Conservation (phyloP, 352 stramenopile genomes). For the Pythium phragmiticola region DNA sequence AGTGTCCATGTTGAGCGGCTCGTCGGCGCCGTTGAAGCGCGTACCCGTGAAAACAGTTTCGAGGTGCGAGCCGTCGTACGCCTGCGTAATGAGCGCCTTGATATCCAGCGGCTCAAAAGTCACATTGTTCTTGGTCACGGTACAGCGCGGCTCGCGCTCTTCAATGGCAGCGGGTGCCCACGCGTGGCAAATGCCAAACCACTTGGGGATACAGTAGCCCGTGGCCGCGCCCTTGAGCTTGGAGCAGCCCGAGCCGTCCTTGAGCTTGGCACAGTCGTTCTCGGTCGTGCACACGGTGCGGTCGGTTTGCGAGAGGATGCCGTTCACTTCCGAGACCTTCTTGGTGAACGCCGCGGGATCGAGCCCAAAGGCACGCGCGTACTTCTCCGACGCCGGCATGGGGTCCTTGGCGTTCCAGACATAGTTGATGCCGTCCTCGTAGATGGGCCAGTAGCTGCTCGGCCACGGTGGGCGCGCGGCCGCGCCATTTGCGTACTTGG, state of each 20-base stretch:
- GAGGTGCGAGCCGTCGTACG: constrained; percentile 29
- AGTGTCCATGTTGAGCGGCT: constrained; percentile 25
- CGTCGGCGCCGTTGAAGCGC: constrained; percentile 31
- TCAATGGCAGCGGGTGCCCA: constrained; percentile 16
- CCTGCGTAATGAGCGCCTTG: constrained; percentile 22
- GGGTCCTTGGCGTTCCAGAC: constrained; percentile 22
- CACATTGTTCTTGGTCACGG: constrained; percentile 39
- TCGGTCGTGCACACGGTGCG: constrained; percentile 3
- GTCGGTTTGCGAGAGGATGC: constrained; percentile 3
- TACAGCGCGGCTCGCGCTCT: constrained; percentile 6
- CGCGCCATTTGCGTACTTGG: constrained; percentile 9
- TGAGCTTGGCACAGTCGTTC: constrained; percentile 4
- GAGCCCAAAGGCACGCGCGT: constrained; percentile 21
- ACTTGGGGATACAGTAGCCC: constrained; percentile 8
- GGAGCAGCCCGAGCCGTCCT: background rate
- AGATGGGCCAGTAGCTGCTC: constrained; percentile 59
- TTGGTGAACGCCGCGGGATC: constrained; percentile 19
- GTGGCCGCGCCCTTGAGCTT: background rate
- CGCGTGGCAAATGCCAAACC: constrained; percentile 20
- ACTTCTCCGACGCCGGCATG: constrained; percentile 26
- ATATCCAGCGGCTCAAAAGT: constrained; percentile 28
- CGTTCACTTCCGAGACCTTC: constrained; percentile 18
- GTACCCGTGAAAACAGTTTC: constrained; percentile 42
- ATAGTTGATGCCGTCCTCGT: constrained; percentile 66
- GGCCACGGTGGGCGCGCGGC: constrained; percentile 11